Base-by-base conservation (phyloP, 805 yeast genomes). In the Metahyphopichia silvanorum region DNA sequence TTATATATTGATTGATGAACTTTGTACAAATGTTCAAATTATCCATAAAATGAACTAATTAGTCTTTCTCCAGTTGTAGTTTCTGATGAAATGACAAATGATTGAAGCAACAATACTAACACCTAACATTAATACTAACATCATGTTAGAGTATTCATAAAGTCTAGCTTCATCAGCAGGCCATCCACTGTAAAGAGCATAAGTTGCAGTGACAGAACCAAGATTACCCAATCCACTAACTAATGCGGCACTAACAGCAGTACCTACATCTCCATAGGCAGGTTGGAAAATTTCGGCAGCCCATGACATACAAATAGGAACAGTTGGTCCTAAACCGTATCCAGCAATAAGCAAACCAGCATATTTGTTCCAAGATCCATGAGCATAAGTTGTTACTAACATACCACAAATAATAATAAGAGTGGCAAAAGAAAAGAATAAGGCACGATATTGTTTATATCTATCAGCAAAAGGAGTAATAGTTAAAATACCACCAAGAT, bases 281-380 rank as follows among this genome's bases (percentile, higher is more conserved):
- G 74, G 69, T 5, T 71, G 74, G 63, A 86, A 82, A 29, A 84
- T 82, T 47, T 83, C 89, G 1, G 89, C 77, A 0, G 88, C 60
- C 82, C 85, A 76, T 1, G 95, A 75, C 95, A 86, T 86, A 47
- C 80, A 72, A 23, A 83, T 86, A 17, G 96, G 95, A 10, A 86
- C 94, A 0, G 96, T 86, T 14, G 95, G 93, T 8, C 96, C 96
- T 31, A 86, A 69, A 1, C 96, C 96, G 44, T 80, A 83, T 0
- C 96, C 96, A 5, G 86, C 79, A 50, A 86, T 78, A 39, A 86
- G 66, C 33, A 86, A 66, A 1, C 96, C 96, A 6, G 77, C 94
- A 53, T 85, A 86, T 46, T 76, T 74, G 36, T 74, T 69, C 96
- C 96, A 86, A 17, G 77, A 60, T 3, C 78, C 80, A 8, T 66